Percentiles rank a stretch among this genome's conserved stretches.
Conservation (phyloP, 1,284 basidiomycete genomes). For the Tilletiopsis washingtonensis region DNA sequence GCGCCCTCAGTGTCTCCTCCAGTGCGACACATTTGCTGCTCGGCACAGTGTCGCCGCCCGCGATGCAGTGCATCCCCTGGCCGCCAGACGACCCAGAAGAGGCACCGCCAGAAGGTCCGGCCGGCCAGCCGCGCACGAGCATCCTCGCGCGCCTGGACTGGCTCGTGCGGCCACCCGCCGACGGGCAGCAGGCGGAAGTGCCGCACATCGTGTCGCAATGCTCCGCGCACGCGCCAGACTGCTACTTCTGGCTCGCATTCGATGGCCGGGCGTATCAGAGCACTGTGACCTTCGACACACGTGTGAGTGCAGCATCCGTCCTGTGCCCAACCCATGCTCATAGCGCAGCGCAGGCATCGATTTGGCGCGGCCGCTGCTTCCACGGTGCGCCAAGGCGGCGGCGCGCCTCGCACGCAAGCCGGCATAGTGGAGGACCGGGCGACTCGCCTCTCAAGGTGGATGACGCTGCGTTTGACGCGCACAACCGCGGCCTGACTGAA, state of each 20-base stretch:
- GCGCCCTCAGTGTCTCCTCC: neutral
- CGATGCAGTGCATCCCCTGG: conserved; percentile 44
- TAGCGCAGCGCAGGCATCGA: too few relatives aligned
- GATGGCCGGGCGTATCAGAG: conserved; percentile 32
- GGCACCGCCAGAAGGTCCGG: conserved; percentile 38
- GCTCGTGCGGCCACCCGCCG: conserved; percentile 15
- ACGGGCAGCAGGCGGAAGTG: too few relatives aligned
- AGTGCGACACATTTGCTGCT: conserved; percentile 33
- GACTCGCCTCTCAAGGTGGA: too few relatives aligned
- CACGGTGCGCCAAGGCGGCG: too few relatives aligned
- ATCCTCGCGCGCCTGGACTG: conserved; percentile 19
- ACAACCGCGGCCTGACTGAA: neutral
- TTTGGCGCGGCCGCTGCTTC: conserved; percentile 27
- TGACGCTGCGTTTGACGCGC: too few relatives aligned
- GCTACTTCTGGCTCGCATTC: conserved; percentile 37
- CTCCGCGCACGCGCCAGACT: conserved; percentile 33
- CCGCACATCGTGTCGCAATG: conserved; percentile 4
- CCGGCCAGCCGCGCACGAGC: conserved; percentile 21
- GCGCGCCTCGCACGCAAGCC: too few relatives aligned
- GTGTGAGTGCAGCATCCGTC: neutral
- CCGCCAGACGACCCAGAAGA: conserved; percentile 21
- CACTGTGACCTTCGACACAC: conserved; percentile 19
- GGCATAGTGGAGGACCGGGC: too few relatives aligned
- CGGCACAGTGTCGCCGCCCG: conserved; percentile 31
- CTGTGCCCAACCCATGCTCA: neutral